Evolutionary conservation across 768 basidiomycete species (phyloP).

Genomic region (Daedaleopsis nitida): DNA sequence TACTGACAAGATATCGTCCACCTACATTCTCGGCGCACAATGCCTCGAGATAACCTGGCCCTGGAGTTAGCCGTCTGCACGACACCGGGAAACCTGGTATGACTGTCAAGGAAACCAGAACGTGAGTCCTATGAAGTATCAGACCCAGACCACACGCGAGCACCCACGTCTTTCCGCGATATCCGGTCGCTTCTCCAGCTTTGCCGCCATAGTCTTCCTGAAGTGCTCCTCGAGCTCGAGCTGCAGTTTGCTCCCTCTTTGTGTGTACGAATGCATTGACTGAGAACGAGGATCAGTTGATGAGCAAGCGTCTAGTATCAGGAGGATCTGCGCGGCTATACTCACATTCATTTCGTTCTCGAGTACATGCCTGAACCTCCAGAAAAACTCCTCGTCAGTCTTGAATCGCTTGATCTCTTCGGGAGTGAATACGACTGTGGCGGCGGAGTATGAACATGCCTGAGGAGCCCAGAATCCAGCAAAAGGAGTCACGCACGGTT

Average conservation of each 20-base stretch:
- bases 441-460: background rate
- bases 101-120: background rate
- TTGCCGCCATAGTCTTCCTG: constrained; percentile 47
- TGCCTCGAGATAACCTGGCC: constrained; percentile 68
- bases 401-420: constrained; percentile 51
- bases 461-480: no score
- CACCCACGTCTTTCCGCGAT: constrained; percentile 56
- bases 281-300: constrained; percentile 25
- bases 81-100: constrained; percentile 55
- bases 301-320: background rate
- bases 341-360: constrained; percentile 55
- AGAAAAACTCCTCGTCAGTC: constrained; percentile 46
- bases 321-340: background rate
- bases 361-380: constrained; percentile 49
- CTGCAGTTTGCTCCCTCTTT: constrained; percentile 43
- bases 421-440: constrained; percentile 32
- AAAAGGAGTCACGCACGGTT: constrained; percentile 35
- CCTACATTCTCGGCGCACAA: constrained; percentile 61
- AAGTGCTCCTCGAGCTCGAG: constrained; percentile 39
- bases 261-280: constrained; percentile 41
- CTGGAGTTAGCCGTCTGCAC: constrained; percentile 66
- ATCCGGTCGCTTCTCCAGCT: constrained; percentile 57
- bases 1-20: background rate
- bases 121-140: constrained; percentile 1
- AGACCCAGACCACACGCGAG: background rate